Conservation (phyloP, 2,329 filamentous ascomycete genomes). For the Colletotrichum cereale region DNA sequence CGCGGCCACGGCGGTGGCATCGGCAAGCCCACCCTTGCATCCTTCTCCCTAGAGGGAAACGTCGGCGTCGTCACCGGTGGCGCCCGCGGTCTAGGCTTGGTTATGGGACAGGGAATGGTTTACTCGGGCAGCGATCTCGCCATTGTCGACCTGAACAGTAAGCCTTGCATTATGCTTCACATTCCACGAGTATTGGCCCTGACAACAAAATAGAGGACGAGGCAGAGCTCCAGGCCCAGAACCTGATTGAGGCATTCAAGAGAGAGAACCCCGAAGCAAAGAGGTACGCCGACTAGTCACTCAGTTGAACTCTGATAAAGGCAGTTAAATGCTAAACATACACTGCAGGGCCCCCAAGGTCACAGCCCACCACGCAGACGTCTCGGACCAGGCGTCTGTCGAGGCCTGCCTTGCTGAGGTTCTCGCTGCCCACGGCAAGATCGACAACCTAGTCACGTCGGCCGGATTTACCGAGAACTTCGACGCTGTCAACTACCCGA, state of each 20-base stretch:
- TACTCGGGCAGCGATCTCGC: conserved; percentile 90
- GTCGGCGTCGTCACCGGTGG: conserved; percentile 91
- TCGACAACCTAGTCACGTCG: conserved; percentile 94
- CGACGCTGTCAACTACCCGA: conserved; percentile 89
- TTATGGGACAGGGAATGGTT: conserved; percentile 93
- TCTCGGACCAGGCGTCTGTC: conserved; percentile 84
- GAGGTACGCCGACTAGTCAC: conserved; percentile 59
- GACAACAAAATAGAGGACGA: conserved; percentile 66
- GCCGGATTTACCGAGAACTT: conserved; percentile 98
- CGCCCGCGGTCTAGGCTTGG: conserved; percentile 87
- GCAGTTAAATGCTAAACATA: background rate
- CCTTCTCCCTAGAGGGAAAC: conserved; percentile 87
- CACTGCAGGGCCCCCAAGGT: conserved; percentile 78
- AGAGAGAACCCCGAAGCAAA: conserved; percentile 82
- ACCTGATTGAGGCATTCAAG: conserved; percentile 80
- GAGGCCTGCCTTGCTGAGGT: conserved; percentile 79
- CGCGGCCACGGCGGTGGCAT: conserved; percentile 83
- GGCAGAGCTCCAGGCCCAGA: conserved; percentile 80
- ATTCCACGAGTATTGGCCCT: background rate
- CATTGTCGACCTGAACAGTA: conserved; percentile 94
- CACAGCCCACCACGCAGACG: conserved; percentile 91
- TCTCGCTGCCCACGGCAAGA: conserved; percentile 78
- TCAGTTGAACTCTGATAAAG: background rate
- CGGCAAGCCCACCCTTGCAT: conserved; percentile 85
- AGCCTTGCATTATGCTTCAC: conserved; percentile 49